Evolutionary conservation across 2,329 filamentous ascomycete genomes (phyloP).

Genomic region (Aquanectria penicillioides): DNA sequence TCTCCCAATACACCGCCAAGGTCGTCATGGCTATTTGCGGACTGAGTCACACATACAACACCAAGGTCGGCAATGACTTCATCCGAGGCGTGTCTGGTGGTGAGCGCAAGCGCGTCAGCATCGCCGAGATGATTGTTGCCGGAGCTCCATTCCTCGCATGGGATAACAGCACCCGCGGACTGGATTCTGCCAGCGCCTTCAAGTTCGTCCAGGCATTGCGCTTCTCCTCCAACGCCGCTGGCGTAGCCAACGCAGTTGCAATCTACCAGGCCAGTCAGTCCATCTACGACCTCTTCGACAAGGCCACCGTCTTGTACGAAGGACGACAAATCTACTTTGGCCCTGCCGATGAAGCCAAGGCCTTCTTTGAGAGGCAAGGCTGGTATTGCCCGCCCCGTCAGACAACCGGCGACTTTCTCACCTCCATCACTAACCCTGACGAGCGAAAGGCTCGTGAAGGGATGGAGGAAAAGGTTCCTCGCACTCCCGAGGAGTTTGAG

Average conservation of each 20-base stretch:
- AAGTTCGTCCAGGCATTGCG: constrained; percentile 77
- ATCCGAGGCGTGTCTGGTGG: constrained; percentile 77
- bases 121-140: constrained; percentile 80
- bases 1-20: constrained; percentile 69
- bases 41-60: constrained; percentile 76
- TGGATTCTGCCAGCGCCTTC: constrained; percentile 78
- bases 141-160: constrained; percentile 66
- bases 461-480: constrained; percentile 69
- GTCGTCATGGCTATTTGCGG: constrained; percentile 78
- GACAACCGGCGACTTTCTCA: constrained; percentile 76
- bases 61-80: constrained; percentile 79
- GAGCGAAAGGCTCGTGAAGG: constrained; percentile 67
- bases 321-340: constrained; percentile 84
- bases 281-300: constrained; percentile 80
- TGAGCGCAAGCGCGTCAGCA: constrained; percentile 82
- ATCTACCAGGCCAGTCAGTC: constrained; percentile 78
- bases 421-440: constrained; percentile 71
- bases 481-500: constrained; percentile 77
- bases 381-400: constrained; percentile 74
- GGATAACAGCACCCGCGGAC: constrained; percentile 78
- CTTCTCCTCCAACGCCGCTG: constrained; percentile 70
- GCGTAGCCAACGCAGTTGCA: constrained; percentile 71
- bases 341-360: constrained; percentile 64
- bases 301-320: constrained; percentile 78
- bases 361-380: constrained; percentile 75